Evolutionary conservation across 2,329 filamentous ascomycete genomes (phyloP).

Genomic region (Epichloe typhina): DNA sequence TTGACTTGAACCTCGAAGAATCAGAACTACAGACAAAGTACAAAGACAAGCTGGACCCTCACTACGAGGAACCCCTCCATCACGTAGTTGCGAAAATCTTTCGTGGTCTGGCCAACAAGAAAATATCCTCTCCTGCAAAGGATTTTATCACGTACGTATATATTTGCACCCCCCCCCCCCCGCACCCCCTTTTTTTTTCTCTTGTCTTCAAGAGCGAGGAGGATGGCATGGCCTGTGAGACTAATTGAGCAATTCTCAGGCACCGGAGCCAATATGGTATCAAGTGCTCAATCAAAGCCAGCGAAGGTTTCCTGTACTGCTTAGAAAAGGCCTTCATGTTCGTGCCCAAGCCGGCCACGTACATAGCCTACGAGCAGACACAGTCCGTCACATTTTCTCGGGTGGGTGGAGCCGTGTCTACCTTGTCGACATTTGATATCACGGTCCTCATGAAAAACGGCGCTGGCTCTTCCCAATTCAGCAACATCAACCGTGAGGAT

Average conservation of each 20-base stretch:
- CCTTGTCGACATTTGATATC: conserved; percentile 93
- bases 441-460: conserved; percentile 81
- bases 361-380: conserved; percentile 90
- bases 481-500: conserved; percentile 98
- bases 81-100: conserved; percentile 94
- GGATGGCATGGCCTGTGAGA: neutral
- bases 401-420: conserved; percentile 85
- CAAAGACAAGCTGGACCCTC: conserved; percentile 73
- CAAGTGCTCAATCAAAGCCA: conserved; percentile 99
- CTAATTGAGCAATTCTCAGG: conserved; percentile 22
- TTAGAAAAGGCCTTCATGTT: conserved; percentile 98
- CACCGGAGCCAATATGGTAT: conserved; percentile 91
- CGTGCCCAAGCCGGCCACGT: conserved; percentile 94
- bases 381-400: conserved; percentile 88
- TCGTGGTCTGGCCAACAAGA: conserved; percentile 86
- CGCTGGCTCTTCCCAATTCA: conserved; percentile 86
- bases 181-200: neutral
- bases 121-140: conserved; percentile 83
- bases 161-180: neutral
- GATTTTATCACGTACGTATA: conserved; percentile 65
- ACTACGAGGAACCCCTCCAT: conserved; percentile 89
- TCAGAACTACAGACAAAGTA: conserved; percentile 74
- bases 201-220: neutral
- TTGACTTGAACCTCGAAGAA: conserved; percentile 92
- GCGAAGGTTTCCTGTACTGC: conserved; percentile 93